Evolutionary conservation across 306 rosid species (phyloP), one percentile per base, ranked within the genome.

Genomic region (Castanea sativa): DNA sequence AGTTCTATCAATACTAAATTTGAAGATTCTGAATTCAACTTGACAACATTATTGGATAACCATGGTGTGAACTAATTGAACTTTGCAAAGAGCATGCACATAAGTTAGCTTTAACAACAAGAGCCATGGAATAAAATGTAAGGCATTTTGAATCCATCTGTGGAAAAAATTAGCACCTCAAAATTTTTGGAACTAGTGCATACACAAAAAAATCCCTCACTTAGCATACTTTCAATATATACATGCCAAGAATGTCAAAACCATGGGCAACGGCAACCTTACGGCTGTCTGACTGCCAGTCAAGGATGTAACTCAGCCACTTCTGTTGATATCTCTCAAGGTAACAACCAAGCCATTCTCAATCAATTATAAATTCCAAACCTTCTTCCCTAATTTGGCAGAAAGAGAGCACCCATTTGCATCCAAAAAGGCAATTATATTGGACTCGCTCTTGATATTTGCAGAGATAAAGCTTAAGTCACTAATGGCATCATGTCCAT

Each of bases 391-490:
- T 55, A 77, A 76, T 53, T 64, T 80, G 69, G 83, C 69, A 30
- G 74, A 76, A 80, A 55, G 52, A 55, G 72, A 64, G 60, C 87
- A 78, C 72, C 63, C 58, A 78, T 73, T 73, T 73, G 87, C 81
- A 86, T 35, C 10, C 73, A 78, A 75, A 55, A 65, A 76, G 64
- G 11, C 33, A 23, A 45, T 81, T 77, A 92, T 84, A 90, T 88
- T 5, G 94, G 97, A 76, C 94, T 92, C 20, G 90, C 94, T 84
- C 93, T 92, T 75, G 87, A 86, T 78, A 81, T 79, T 93, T 92
- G 92, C 90, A 79, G 56, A 76, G 35, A 19, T 75, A 78, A 32
- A 83, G 27, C 43, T 12, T 20, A 38, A 69, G 52, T 84, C 27
- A 91, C 80, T 21, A 64, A n/a, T 69, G 58, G 69, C 20, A 60